These are phyloP conservation scores for Puccinia polysora DNA, from an alignment of 1,284 basidiomycete species.

Conservation along the genomic window DNA sequence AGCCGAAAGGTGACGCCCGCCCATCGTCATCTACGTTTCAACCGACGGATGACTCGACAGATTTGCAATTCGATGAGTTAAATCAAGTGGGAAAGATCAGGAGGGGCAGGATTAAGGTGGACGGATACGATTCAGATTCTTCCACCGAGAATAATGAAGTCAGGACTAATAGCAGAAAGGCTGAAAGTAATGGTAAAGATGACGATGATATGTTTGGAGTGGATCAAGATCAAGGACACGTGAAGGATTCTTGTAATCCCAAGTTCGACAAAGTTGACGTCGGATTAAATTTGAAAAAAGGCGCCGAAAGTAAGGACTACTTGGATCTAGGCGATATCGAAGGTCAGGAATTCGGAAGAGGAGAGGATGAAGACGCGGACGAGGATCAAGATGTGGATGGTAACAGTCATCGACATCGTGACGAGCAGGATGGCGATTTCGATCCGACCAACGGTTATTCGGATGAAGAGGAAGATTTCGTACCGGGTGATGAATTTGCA, in stretches of 20 bases:
- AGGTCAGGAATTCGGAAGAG: constrained; percentile 74
- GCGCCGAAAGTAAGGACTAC: constrained; percentile 56
- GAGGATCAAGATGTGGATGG: constrained; percentile 49
- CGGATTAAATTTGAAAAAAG: constrained; percentile 45
- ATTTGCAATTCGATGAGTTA: constrained; percentile 30
- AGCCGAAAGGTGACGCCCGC: background rate
- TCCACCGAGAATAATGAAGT: constrained; percentile 87
- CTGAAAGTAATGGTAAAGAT: constrained; percentile 54
- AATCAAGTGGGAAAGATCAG: constrained; percentile 39
- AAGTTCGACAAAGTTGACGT: constrained; percentile 43
- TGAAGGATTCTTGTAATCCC: constrained; percentile 9
- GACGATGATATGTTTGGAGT: constrained; percentile 83
- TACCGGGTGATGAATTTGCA: constrained; percentile 57
- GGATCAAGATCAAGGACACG: constrained; percentile 55
- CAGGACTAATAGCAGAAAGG: constrained; percentile 67
- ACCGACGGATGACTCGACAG: background rate
- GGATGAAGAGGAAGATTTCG: constrained; percentile 70
- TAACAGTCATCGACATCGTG: constrained; percentile 47
- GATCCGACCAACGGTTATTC: constrained; percentile 56
- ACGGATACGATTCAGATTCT: constrained; percentile 90
- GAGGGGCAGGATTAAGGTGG: constrained; percentile 57
- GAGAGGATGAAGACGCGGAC: constrained; percentile 50
- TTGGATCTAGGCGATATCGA: constrained; percentile 88
- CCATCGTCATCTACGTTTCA: constrained; percentile 8
- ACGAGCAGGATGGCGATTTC: constrained; percentile 58